Conservation (phyloP, 2,329 filamentous ascomycete species). For the Ophiostoma sp. region DNA sequence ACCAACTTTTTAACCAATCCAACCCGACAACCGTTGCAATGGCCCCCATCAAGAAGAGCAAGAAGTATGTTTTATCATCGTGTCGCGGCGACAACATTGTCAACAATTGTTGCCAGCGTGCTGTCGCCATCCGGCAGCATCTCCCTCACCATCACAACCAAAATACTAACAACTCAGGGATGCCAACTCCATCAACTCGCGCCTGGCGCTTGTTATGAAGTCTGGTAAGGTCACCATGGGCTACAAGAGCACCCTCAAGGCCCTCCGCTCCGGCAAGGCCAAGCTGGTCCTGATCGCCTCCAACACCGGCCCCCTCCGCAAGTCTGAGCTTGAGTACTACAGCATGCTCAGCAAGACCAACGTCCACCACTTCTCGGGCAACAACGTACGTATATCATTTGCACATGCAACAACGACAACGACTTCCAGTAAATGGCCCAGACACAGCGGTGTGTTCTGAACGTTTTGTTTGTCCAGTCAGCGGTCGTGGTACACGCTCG, state of each 20-base stretch:
- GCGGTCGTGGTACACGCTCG: background rate
- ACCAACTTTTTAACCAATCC: slow-evolving; percentile 20
- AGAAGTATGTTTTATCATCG: slow-evolving; percentile 33
- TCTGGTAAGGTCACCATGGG: slow-evolving; percentile 77
- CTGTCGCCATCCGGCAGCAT: background rate
- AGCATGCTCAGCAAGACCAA: slow-evolving; percentile 87
- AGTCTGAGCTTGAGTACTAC: slow-evolving; percentile 96
- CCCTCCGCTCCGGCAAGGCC: slow-evolving; percentile 65
- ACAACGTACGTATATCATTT: slow-evolving; percentile 75
- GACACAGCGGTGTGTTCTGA: slow-evolving; percentile 15
- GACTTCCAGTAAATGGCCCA: slow-evolving; percentile 25
- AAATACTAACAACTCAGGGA: slow-evolving; percentile 21
- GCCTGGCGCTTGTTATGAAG: slow-evolving; percentile 60
- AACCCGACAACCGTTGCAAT: slow-evolving; percentile 46
- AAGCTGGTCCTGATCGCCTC: slow-evolving; percentile 89
- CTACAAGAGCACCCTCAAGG: slow-evolving; percentile 65
- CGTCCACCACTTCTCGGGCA: slow-evolving; percentile 96
- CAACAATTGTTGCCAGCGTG: background rate
- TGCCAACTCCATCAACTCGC: slow-evolving; percentile 47
- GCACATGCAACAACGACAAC: background rate
- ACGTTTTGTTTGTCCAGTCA: background rate
- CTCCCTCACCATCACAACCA: background rate
- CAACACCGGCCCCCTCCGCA: slow-evolving; percentile 96
- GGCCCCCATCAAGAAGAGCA: slow-evolving; percentile 62
- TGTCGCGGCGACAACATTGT: background rate